phyloP scores from a whole-genome alignment of 192 early-diverging fungal genomes.

The Backusella parvicylindrica region DNA sequence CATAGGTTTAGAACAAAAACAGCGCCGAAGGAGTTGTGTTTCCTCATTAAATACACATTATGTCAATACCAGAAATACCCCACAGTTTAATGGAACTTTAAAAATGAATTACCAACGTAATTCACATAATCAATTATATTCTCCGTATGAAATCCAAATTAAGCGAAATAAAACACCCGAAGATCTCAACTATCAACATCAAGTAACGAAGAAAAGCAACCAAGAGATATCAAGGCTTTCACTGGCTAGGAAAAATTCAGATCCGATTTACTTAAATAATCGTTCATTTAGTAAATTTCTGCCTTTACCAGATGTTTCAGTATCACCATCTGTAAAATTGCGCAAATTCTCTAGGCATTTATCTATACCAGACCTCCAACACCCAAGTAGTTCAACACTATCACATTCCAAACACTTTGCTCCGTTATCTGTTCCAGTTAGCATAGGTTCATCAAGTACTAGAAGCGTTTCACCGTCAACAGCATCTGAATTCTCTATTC shows the following conservation, averaged over 20 bases:
- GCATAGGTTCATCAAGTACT: neutral
- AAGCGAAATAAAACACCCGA: neutral
- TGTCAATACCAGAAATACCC: neutral
- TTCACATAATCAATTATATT: neutral
- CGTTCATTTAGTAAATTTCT: neutral
- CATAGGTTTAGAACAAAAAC: neutral
- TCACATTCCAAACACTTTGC: neutral
- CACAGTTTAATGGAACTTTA: neutral
- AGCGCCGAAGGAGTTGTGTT: neutral
- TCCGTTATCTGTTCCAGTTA: neutral
- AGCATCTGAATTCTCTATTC: neutral
- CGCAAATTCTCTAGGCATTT: neutral
- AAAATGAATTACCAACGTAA: neutral
- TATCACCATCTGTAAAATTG: neutral
- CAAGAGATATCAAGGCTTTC: neutral
- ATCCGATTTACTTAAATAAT: neutral
- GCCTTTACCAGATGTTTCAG: neutral
- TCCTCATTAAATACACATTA: neutral
- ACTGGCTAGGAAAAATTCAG: neutral
- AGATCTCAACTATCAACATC: neutral
- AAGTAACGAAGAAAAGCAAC: neutral
- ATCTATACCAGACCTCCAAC: neutral
- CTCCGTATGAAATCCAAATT: neutral
- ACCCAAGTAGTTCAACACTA: neutral
- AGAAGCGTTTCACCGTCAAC: neutral